phyloP scores from a whole-genome alignment of 2,329 filamentous ascomycete genomes.

The Kalmusia sp. region DNA sequence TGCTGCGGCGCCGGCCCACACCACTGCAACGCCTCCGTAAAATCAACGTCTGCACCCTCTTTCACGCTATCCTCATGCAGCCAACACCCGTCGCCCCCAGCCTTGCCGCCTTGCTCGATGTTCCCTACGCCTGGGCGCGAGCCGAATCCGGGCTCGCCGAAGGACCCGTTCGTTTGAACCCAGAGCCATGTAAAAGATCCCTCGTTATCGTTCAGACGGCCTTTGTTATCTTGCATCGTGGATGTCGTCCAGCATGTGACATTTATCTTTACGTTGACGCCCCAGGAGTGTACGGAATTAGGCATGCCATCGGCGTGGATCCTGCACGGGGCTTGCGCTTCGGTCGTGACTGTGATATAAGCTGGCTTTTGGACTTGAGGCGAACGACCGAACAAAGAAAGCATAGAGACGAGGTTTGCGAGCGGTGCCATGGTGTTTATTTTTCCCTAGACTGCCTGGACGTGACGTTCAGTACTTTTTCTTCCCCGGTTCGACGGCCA shows the following conservation, averaged over 20 bases:
- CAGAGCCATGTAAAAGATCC: neutral
- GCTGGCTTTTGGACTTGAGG: neutral
- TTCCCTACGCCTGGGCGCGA: neutral
- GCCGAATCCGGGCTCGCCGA: neutral
- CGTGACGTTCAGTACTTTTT: neutral
- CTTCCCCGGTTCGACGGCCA: neutral
- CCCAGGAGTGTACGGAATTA: neutral
- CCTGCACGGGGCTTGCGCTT: constrained; percentile 1
- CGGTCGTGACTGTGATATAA: constrained; percentile 1
- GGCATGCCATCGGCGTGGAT: constrained; percentile 6
- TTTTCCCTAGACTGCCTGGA: no score
- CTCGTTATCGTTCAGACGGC: constrained; percentile 3
- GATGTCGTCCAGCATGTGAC: constrained; percentile 5
- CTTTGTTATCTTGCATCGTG: constrained; percentile 8
- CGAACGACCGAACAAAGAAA: neutral
- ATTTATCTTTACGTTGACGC: neutral
- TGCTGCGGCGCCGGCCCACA: constrained; percentile 3
- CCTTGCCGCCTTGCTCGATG: neutral
- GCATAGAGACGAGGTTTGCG: neutral
- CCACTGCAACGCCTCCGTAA: neutral
- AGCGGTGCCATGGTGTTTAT: neutral
- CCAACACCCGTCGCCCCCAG: constrained; percentile 1
- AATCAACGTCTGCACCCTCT: constrained; percentile 2
- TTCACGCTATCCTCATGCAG: constrained; percentile 2
- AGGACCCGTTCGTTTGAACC: constrained; percentile 3